phyloP scores from a whole-genome alignment of 305 asterid species.

The Rubia peregrina region DNA sequence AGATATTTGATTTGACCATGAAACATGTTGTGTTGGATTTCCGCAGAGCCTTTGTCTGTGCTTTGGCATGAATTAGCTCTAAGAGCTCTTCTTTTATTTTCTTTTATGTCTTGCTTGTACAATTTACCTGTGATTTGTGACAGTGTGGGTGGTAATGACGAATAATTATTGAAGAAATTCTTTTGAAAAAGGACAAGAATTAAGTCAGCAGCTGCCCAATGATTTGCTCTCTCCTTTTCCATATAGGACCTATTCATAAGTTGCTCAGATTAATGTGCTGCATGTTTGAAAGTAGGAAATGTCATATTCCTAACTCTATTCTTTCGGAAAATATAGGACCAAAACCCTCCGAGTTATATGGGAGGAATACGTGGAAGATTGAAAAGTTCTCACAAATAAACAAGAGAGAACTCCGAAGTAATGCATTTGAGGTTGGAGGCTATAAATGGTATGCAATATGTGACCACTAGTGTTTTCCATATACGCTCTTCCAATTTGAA shows the following conservation, averaged over 20 bases:
- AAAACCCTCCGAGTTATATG: constrained; percentile 80
- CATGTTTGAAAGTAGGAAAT: not conserved
- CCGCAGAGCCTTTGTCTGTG: not conserved
- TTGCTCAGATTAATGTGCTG: constrained; percentile 1
- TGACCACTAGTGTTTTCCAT: constrained; percentile 3
- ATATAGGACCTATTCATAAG: not conserved
- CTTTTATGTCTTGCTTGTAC: not conserved
- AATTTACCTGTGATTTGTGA: not conserved
- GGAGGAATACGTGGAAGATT: constrained; percentile 89
- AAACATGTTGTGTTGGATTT: not conserved
- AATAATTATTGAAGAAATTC: too few species aligned
- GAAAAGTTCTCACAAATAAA: constrained; percentile 76
- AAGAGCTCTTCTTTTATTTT: not conserved
- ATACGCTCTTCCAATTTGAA: constrained; percentile 7
- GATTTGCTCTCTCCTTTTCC: not conserved
- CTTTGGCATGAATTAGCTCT: not conserved
- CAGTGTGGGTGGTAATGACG: too few species aligned
- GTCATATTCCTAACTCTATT: constrained; percentile 4
- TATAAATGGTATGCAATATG: constrained; percentile 68
- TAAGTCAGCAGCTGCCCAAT: not conserved
- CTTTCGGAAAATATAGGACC: constrained; percentile 45
- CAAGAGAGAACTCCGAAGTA: constrained; percentile 90
- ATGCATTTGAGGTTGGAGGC: constrained; percentile 89
- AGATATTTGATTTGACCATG: not conserved
- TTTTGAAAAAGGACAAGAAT: not conserved